Conservation (phyloP, 2,329 filamentous ascomycete genomes). For the Colletotrichum tofieldiae region DNA sequence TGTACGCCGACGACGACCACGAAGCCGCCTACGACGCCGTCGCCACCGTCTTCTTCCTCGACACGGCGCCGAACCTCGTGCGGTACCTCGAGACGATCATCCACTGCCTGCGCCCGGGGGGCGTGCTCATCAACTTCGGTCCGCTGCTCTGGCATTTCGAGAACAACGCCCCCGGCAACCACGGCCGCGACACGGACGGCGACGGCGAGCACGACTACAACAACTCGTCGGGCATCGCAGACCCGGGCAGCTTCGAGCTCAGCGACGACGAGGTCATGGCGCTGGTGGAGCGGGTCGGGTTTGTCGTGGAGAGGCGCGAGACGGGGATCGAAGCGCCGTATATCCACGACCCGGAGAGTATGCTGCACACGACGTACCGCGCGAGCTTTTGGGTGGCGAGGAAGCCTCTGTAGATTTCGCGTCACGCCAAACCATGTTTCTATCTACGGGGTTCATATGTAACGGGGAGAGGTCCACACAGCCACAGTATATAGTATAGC, state of each 20-base stretch:
- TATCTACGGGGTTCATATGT: neutral
- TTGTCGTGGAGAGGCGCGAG: slow-evolving; percentile 77
- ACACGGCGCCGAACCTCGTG: slow-evolving; percentile 94
- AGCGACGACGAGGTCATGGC: slow-evolving; percentile 89
- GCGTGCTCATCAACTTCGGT: slow-evolving; percentile 90
- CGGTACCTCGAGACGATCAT: slow-evolving; percentile 89
- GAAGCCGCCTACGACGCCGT: slow-evolving; percentile 82
- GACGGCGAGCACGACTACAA: slow-evolving; percentile 66
- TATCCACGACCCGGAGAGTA: slow-evolving; percentile 86
- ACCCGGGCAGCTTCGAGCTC: slow-evolving; percentile 92
- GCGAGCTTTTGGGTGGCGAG: slow-evolving; percentile 89
- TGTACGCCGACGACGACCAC: slow-evolving; percentile 80
- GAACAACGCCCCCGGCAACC: slow-evolving; percentile 75
- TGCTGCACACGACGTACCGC: slow-evolving; percentile 87
- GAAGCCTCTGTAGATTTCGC: slow-evolving; percentile 65
- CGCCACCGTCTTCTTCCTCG: slow-evolving; percentile 94
- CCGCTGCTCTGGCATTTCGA: slow-evolving; percentile 97
- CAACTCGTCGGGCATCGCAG: slow-evolving; percentile 80
- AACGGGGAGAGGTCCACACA: neutral
- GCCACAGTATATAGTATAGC: neutral
- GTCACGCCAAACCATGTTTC: neutral
- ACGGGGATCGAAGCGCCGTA: slow-evolving; percentile 81
- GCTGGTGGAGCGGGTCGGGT: slow-evolving; percentile 83
- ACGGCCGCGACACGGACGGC: slow-evolving; percentile 67
- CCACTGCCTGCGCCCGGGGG: slow-evolving; percentile 83